phyloP scores from a whole-genome alignment of 1,284 basidiomycete species.

The Leccinum holopus region DNA sequence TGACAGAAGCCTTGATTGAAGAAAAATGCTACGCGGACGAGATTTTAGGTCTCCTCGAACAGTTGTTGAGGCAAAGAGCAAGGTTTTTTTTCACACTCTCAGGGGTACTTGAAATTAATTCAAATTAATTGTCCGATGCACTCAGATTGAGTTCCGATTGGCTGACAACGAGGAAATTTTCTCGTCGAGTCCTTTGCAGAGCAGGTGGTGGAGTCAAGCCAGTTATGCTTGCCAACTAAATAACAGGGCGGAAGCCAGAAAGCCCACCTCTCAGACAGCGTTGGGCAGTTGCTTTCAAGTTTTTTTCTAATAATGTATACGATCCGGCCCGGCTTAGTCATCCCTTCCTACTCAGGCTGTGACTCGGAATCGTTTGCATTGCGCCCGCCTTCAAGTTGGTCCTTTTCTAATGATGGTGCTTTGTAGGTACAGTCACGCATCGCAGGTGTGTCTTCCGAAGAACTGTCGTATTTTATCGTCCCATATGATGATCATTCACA shows the following conservation, averaged over 20 bases:
- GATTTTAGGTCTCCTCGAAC: not conserved
- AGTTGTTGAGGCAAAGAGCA: not conserved
- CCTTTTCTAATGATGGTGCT: not conserved
- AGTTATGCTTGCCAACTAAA: no score
- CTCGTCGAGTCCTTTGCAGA: not conserved
- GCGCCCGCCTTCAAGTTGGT: no score
- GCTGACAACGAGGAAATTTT: no score
- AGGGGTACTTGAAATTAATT: not conserved
- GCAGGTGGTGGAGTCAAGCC: not conserved
- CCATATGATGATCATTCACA: not conserved
- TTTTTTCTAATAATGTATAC: no score
- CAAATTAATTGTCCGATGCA: not conserved
- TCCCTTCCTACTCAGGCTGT: no score
- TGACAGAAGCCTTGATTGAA: not conserved
- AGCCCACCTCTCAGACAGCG: no score
- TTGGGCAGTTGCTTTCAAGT: no score
- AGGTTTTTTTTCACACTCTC: not conserved
- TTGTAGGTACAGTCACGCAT: not conserved
- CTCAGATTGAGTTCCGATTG: not conserved
- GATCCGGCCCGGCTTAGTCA: no score
- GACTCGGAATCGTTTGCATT: no score
- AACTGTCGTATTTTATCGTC: not conserved
- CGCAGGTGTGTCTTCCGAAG: not conserved
- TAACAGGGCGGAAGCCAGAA: no score
- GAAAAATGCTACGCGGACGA: slow-evolving; percentile 1